These are phyloP conservation scores for Russula sp. DNA, from an alignment of 768 basidiomycete genomes.

Conservation along the genomic window DNA sequence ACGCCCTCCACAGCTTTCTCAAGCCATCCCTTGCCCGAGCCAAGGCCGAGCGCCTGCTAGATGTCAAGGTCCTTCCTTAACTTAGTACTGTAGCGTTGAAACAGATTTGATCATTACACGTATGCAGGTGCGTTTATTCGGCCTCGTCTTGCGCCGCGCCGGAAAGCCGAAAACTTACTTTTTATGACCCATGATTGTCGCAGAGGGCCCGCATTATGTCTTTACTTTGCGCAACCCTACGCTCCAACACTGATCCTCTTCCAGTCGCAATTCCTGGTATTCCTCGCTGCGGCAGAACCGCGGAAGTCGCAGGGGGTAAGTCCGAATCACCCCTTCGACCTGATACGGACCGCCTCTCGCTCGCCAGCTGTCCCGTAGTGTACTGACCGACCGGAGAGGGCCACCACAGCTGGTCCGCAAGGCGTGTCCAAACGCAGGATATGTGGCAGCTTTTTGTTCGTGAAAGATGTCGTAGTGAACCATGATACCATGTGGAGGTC, in stretches of 20 bases:
- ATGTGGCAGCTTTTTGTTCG: too few species aligned
- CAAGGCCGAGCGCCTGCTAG: too few species aligned
- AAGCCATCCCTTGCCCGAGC: slow-evolving; percentile 73
- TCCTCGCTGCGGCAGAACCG: slow-evolving; percentile 42
- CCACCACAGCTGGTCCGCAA: too few species aligned
- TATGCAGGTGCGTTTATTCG: slow-evolving; percentile 51
- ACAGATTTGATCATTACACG: slow-evolving; percentile 75
- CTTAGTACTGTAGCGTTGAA: slow-evolving; percentile 75
- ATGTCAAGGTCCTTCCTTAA: slow-evolving; percentile 59
- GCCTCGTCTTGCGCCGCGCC: neutral
- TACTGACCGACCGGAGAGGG: too few species aligned
- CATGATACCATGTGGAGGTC: too few species aligned
- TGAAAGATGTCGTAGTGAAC: too few species aligned
- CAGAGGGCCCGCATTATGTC: slow-evolving; percentile 64
- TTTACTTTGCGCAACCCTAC: slow-evolving; percentile 77
- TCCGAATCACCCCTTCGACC: slow-evolving; percentile 48
- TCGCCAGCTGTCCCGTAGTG: slow-evolving; percentile 62
- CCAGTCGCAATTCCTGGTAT: slow-evolving; percentile 78
- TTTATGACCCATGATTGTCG: neutral
- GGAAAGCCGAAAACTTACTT: neutral
- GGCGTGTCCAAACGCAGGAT: too few species aligned
- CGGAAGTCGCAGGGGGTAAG: slow-evolving; percentile 6
- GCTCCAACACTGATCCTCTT: slow-evolving; percentile 71
- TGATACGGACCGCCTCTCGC: slow-evolving; percentile 47
- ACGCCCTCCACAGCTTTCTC: slow-evolving; percentile 82